Evolutionary conservation across 2,329 filamentous ascomycete species (phyloP).

Genomic region (Penicillium sp.): DNA sequence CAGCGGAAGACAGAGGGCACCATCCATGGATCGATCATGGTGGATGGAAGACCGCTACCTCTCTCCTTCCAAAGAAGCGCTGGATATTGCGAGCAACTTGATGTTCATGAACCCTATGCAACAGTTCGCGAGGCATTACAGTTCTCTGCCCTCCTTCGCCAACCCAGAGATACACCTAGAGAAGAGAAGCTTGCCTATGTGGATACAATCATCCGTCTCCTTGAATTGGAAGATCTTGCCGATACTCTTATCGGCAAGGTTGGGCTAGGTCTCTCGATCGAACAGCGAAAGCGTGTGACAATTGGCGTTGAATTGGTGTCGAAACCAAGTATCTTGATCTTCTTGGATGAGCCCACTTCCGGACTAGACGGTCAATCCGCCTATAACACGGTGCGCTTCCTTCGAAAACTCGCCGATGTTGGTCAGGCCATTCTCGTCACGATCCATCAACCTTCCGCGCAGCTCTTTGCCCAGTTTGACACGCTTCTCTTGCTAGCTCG

Average conservation of each 20-base stretch:
- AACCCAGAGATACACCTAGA: conserved; percentile 48
- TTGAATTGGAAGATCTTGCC: conserved; percentile 59
- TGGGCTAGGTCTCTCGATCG: conserved; percentile 56
- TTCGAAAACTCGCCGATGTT: conserved; percentile 59
- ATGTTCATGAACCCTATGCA: conserved; percentile 58
- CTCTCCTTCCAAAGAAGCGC: conserved; percentile 47
- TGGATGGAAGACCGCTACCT: conserved; percentile 40
- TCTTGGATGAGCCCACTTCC: conserved; percentile 57
- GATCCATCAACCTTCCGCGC: conserved; percentile 64
- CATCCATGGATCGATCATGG: conserved; percentile 39
- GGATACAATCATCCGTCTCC: conserved; percentile 58
- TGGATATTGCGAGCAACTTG: conserved; percentile 56
- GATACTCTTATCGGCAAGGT: conserved; percentile 57
- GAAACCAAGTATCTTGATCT: conserved; percentile 56
- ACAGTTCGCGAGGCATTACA: conserved; percentile 60
- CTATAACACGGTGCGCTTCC: conserved; percentile 51
- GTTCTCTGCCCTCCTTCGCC: conserved; percentile 59
- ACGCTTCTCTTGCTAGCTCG: conserved; percentile 58
- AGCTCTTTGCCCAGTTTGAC: conserved; percentile 62
- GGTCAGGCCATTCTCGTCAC: conserved; percentile 65
- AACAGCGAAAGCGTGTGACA: conserved; percentile 60
- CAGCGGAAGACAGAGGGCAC: conserved; percentile 42
- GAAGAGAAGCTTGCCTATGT: conserved; percentile 60
- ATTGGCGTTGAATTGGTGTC: conserved; percentile 56
- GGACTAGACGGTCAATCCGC: conserved; percentile 64